Evolutionary conservation across 768 basidiomycete species (phyloP), one percentile per base, ranked within the genome.

Genomic region (Tulasnella calospora): DNA sequence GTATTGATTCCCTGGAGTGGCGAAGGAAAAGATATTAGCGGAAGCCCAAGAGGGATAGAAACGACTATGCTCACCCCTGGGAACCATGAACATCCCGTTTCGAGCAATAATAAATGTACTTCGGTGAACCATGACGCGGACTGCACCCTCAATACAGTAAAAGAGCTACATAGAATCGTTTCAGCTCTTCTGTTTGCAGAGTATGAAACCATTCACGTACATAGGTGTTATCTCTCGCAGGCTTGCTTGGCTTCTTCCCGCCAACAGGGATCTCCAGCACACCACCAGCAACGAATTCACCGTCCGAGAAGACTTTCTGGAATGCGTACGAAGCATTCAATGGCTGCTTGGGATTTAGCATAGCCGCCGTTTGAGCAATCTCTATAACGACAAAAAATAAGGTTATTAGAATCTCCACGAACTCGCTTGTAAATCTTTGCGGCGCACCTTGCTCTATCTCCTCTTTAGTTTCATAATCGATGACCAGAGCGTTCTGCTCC

Each of bases 211-310:
- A n/a, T n/a, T n/a, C n/a, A 87, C 93, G 81, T 80, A 95, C 94
- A 83, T 94, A 96, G 35, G 94, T 94, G 81, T 99, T 99, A 82
- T 99, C 98, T 83, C 93, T 96, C 1, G 95, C 90, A 33, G 89
- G 88, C 83, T 99, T 99, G 79, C 89, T 90, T 19, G 93, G 93
- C 84, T 99, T 99, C 79, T 89, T 87, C n/a, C 89, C 89, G 9
- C 89, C 86, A 0, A 92, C 89, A 5, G 95, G 95, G 55, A 99
- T 92, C 75, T 89, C 87, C 69, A 99, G 87, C 80, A 95, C 90
- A 0, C 98, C 98, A 40, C 94, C 92, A 0, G 96, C 97, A 79
- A 98, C 90, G 83, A 94, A 98, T 69, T 94, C 90, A 70, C 90
- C 93, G 80, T 99, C 97, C 36, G 92, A 91, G 82, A 96, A 97